Conservation (phyloP, 2,329 filamentous ascomycete genomes). For the Phaeoacremonium minimum region DNA sequence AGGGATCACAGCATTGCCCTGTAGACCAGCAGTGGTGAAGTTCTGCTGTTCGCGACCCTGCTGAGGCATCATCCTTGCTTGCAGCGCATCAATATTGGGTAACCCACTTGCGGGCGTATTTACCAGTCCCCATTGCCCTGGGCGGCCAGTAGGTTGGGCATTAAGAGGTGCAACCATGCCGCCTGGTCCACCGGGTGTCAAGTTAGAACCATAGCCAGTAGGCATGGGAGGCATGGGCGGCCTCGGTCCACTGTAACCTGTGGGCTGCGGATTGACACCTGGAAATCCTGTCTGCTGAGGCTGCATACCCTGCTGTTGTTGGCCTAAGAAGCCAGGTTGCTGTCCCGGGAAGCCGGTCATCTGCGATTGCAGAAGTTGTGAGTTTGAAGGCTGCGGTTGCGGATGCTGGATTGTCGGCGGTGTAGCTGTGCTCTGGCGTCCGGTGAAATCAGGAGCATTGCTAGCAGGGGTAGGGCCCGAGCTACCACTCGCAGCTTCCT, state of each 20-base stretch:
- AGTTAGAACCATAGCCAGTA: conserved; percentile 49
- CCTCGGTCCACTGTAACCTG: conserved; percentile 75
- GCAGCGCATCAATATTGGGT: conserved; percentile 89
- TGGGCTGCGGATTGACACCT: conserved; percentile 65
- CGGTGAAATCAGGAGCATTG: conserved; percentile 68
- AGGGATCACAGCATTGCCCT: conserved; percentile 91
- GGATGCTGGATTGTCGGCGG: conserved; percentile 61
- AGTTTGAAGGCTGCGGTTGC: conserved; percentile 70
- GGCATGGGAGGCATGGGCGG: conserved; percentile 83
- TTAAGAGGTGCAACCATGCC: conserved; percentile 70
- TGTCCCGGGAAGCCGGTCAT: conserved; percentile 65
- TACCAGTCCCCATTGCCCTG: conserved; percentile 97
- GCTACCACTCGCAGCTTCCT: conserved; percentile 54
- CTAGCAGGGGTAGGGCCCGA: conserved; percentile 44
- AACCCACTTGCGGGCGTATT: conserved; percentile 86
- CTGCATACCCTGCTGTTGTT: conserved; percentile 54
- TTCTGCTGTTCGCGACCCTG: conserved; percentile 78
- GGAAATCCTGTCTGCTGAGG: conserved; percentile 68
- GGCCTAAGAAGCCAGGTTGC: conserved; percentile 53
- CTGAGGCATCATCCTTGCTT: conserved; percentile 96
- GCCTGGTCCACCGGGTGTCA: conserved; percentile 51
- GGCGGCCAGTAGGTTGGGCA: conserved; percentile 87
- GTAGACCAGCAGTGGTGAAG: conserved; percentile 81
- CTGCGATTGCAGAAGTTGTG: conserved; percentile 59
- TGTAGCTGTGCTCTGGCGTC: conserved; percentile 40